Evolutionary conservation across 495 filamentous ascomycete genomes (phyloP), one percentile per base, ranked within the genome.

Genomic region (Xylaria flabelliformis): DNA sequence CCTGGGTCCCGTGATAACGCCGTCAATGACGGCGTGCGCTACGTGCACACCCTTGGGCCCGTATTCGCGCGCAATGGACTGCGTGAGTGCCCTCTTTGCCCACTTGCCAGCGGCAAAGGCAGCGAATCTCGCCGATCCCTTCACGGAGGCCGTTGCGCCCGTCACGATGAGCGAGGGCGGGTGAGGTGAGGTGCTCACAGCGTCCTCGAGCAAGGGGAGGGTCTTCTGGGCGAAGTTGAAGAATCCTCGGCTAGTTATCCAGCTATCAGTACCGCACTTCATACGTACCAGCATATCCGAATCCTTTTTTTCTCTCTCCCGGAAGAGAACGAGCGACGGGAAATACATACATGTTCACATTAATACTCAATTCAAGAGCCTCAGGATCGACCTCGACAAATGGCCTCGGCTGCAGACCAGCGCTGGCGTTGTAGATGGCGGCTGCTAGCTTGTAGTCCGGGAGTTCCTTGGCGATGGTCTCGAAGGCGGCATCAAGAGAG

Each of bases 21-120:
- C 94, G 78, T 97, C 94, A 67, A 97, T 90, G 72, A 97, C 87
- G 5, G 90, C 89, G 82, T 97, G 94, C 12, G 90, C 87, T 3
- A 97, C 91, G 82, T 97, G 94, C 13, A 97, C 88, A 1, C 94
- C 94, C 79, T 94, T 86, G 0, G 94, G 94, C 0, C 91, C 93
- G 79, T 95, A 97, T 79, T 97, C 94, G 72, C 91, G 87, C 0
- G 93, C 94, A 42, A 97, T 84, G 51, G 85, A 89, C 82, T 96
- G 93, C 3, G 87, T 83, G 70, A 96, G 80, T 0, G 92, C 94
- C 21, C 94, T 86, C 34, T 89, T 75, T 1, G 89, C 91, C 77
- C 88, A 91, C 74, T 93, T 94, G 15, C 85, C 86, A 24, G 84
- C 80, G 4, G 91, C 90, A 77, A 93, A 92, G n/a, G 83, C 71